Evolutionary conservation across 208 protist genomes (phyloP).

Genomic region (Angomonas deanei): DNA sequence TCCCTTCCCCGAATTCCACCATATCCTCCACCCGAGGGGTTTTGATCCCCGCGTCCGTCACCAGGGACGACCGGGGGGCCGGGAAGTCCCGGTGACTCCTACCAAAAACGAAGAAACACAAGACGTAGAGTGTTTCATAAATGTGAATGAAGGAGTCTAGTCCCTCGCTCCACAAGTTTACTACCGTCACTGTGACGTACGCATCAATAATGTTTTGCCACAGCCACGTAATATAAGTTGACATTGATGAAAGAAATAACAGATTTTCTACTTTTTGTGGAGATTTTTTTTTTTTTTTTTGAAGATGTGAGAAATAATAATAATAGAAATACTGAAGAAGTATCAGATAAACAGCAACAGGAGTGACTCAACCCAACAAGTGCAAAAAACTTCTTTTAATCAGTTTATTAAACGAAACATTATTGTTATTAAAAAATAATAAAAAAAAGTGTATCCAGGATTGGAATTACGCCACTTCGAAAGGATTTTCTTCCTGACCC

Average conservation of each 20-base stretch:
- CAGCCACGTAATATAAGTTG: constrained; percentile 25
- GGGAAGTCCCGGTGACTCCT: constrained; percentile 73
- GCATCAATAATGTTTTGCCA: constrained; percentile 45
- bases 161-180: constrained; percentile 45
- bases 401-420: neutral
- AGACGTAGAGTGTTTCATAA: constrained; percentile 41
- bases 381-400: neutral
- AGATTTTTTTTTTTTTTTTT: constrained; percentile 3
- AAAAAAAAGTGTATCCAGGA: neutral
- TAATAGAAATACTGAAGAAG: neutral
- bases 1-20: neutral
- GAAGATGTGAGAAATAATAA: neutral
- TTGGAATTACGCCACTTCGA: constrained; percentile 43
- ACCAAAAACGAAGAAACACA: constrained; percentile 59
- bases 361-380: too few relatives aligned
- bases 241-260: neutral
- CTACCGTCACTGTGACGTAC: constrained; percentile 38
- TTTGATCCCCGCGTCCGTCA: neutral
- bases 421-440: neutral
- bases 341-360: neutral
- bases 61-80: neutral
- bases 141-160: constrained; percentile 45
- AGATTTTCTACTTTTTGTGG: neutral
- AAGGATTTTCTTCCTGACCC: constrained; percentile 61
- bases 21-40: neutral